phyloP scores from a whole-genome alignment of 371 early-diverging fungal species.

The Rhizomucor pusillus region DNA sequence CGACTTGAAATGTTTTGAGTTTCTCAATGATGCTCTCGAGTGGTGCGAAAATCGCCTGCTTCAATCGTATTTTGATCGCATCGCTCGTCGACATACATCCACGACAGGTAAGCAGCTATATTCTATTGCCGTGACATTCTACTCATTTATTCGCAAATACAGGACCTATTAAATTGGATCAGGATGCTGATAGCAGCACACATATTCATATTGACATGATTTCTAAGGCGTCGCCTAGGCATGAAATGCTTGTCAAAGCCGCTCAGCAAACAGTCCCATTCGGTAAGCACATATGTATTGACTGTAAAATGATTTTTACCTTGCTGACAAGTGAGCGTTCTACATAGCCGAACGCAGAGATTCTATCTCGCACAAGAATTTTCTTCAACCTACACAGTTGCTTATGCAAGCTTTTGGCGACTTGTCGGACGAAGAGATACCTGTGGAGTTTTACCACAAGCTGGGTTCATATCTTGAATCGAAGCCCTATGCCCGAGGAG shows the following conservation, averaged over 20 bases:
- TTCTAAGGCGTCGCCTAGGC: conserved; percentile 33
- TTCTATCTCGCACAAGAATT: conserved; percentile 7
- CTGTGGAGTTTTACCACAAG: conserved; percentile 54
- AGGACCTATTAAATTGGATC: conserved; percentile 12
- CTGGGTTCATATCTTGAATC: conserved; percentile 66
- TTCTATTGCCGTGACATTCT: not conserved
- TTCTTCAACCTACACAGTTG: conserved; percentile 55
- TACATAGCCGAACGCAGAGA: not conserved
- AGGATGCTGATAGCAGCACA: not conserved
- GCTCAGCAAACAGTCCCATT: conserved; percentile 28
- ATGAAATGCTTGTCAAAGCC: conserved; percentile 33
- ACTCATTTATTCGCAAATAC: not conserved
- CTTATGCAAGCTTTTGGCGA: conserved; percentile 71
- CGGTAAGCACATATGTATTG: not conserved
- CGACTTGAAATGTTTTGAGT: conserved; percentile 72
- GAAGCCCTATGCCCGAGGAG: conserved; percentile 43
- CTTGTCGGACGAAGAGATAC: conserved; percentile 24
- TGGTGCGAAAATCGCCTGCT: conserved; percentile 93
- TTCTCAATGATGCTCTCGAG: conserved; percentile 85
- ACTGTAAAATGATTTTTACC: not conserved
- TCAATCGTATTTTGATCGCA: conserved; percentile 61
- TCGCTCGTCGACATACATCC: conserved; percentile 18
- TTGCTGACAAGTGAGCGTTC: no score
- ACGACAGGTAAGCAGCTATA: conserved; percentile 12
- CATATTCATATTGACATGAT: conserved; percentile 10